Evolutionary conservation across 192 early-diverging fungal genomes (phyloP), one percentile per base, ranked within the genome.

Genomic region (Lobulomyces angularis): DNA sequence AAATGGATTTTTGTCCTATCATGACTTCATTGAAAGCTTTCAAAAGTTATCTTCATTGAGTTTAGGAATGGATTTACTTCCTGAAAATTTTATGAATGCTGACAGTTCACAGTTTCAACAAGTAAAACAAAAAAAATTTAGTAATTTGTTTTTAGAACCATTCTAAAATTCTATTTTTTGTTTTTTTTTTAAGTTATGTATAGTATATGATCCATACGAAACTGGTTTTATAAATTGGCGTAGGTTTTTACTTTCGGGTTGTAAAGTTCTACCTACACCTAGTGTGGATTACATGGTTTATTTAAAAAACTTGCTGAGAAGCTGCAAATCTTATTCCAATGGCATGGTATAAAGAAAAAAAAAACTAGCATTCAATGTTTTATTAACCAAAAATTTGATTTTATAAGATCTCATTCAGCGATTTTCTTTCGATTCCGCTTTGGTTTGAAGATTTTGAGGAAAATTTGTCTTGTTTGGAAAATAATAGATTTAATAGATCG

Each of bases 201-300:
- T 40, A 8, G 31, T 32, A 32, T 12, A 32, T 32, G 70, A 73
- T 41, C 70, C 70, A 27, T 73, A 45, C 43, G 66, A 62, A 23
- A 73, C 70, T 9, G 70, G 70, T 20, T 73, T 56, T 42, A 49
- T 73, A 2, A 59, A 53, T 31, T 73, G 70, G 70, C 25, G 64
- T 5, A 55, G 51, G 28, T 73, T 69, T 37, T 35, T 69, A 18
- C 22, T 73, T 2, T 41, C 41, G 5, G 36, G 50, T 23, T 50
- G 65, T 6, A 36, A 58, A 27, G 55, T 72, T 4, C 36, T 72
- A 9, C 69, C 69, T 1, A 58, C 61, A 8, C 59, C 38, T 11
- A 23, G n/a, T 39, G 30, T 19, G 12, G 38, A 58, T 12, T 49
- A 58, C 25, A 17, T 58, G 8, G 19, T 16, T 31, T 11, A 8